Conservation (phyloP, 495 filamentous ascomycete species). For the Talaromyces adpressus region DNA sequence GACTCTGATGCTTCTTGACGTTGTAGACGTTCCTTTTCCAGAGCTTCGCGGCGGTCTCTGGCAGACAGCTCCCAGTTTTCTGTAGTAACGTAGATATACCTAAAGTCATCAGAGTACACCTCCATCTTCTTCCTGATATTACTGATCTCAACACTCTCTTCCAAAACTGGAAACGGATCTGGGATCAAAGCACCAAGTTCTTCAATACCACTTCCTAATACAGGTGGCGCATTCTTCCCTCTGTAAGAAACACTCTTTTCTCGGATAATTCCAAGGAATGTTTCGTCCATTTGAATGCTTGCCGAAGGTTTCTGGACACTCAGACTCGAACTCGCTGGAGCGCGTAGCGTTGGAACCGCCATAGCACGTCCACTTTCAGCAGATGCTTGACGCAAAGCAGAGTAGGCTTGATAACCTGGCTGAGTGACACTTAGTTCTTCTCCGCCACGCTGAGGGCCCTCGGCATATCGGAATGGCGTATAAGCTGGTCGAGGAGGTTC, state of each 20-base stretch:
- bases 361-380: conserved; percentile 37
- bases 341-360: conserved; percentile 19
- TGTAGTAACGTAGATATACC: conserved; percentile 38
- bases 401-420: conserved; percentile 41
- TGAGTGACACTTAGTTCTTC: conserved; percentile 31
- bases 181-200: conserved; percentile 30
- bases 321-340: conserved; percentile 14
- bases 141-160: conserved; percentile 28
- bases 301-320: conserved; percentile 11
- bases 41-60: conserved; percentile 29
- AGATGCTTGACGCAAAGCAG: conserved; percentile 36
- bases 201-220: conserved; percentile 16
- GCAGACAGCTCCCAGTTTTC: conserved; percentile 40
- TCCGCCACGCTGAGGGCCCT: conserved; percentile 40
- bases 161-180: conserved; percentile 26
- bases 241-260: conserved; percentile 37
- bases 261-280: conserved; percentile 40
- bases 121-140: conserved; percentile 27
- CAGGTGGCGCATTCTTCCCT: conserved; percentile 4
- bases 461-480: conserved; percentile 38
- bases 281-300: conserved; percentile 29
- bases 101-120: conserved; percentile 38
- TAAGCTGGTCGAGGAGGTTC: conserved; percentile 41
- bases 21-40: conserved; percentile 40
- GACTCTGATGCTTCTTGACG: conserved; percentile 50